Conservation (phyloP, 2,329 filamentous ascomycete species). For the Trichoderma aggressivum region DNA sequence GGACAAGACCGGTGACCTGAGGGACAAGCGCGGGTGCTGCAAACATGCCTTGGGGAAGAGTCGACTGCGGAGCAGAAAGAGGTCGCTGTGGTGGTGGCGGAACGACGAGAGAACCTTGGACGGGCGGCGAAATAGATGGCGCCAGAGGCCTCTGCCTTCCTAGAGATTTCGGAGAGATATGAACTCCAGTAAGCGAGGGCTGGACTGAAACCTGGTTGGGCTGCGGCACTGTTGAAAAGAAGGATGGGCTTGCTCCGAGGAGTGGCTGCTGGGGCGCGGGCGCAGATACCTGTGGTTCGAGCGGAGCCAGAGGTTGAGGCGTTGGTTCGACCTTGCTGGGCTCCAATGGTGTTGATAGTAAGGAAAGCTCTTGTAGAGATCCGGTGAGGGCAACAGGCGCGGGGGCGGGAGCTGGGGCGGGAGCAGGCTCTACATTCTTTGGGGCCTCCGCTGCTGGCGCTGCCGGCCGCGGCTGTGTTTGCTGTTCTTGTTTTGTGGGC, state of each 20-base stretch:
- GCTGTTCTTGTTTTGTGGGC: slow-evolving; percentile 59
- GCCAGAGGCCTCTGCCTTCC: slow-evolving; percentile 63
- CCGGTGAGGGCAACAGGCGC: slow-evolving; percentile 38
- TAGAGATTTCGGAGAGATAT: slow-evolving; percentile 27
- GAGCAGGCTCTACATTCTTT: background rate
- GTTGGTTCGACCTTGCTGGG: slow-evolving; percentile 41
- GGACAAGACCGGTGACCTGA: slow-evolving; percentile 72
- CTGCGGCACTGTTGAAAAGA: slow-evolving; percentile 46
- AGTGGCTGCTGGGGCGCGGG: slow-evolving; percentile 38
- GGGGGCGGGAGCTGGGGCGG: background rate
- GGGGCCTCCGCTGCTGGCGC: slow-evolving; percentile 21
- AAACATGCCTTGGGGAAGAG: slow-evolving; percentile 68
- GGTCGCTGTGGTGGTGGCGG: slow-evolving; percentile 79
- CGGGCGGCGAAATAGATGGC: slow-evolving; percentile 56
- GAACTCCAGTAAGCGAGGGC: background rate
- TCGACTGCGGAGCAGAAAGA: slow-evolving; percentile 79
- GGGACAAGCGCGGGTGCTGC: slow-evolving; percentile 72
- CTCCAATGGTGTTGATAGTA: slow-evolving; percentile 51
- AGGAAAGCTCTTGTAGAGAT: slow-evolving; percentile 59
- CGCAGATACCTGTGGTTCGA: background rate
- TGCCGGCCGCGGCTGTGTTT: slow-evolving; percentile 29
- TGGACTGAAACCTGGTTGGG: slow-evolving; percentile 7
- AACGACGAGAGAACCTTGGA: slow-evolving; percentile 58
- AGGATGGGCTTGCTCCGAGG: slow-evolving; percentile 55
- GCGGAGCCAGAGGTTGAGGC: slow-evolving; percentile 22